These are phyloP conservation scores for Fistulinella cinereoalba DNA, from an alignment of 1,284 basidiomycete genomes.

Conservation along the genomic window DNA sequence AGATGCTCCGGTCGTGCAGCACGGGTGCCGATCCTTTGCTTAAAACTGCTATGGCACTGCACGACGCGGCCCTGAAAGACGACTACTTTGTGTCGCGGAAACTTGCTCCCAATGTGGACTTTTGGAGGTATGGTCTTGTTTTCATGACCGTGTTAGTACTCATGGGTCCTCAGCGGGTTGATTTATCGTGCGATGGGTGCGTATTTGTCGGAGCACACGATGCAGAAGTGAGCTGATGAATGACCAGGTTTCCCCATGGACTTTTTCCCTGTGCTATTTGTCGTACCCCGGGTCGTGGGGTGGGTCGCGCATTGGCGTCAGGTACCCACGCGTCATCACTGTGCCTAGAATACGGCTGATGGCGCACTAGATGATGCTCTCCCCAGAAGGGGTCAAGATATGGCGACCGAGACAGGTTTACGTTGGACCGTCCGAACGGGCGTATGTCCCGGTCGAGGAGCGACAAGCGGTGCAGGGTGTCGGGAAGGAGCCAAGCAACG, in stretches of 20 bases:
- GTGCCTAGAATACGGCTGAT: conserved; percentile 8
- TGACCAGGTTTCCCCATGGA: conserved; percentile 79
- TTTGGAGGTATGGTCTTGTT: conserved; percentile 50
- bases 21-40: conserved; percentile 81
- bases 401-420: conserved; percentile 88
- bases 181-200: conserved; percentile 87
- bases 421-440: conserved; percentile 67
- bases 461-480: conserved; percentile 53
- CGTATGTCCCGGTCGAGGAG: conserved; percentile 65
- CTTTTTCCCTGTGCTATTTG: conserved; percentile 89
- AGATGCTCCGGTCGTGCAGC: conserved; percentile 34
- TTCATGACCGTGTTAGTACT: not conserved
- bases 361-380: conserved; percentile 73
- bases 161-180: conserved; percentile 53
- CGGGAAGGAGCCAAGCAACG: conserved; percentile 59
- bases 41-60: conserved; percentile 83
- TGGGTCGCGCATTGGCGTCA: conserved; percentile 89
- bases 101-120: conserved; percentile 80
- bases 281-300: conserved; percentile 84
- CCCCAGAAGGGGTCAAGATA: conserved; percentile 83
- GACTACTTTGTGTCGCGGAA: conserved; percentile 79
- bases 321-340: conserved; percentile 33
- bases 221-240: not conserved
- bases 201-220: conserved; percentile 14
- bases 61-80: conserved; percentile 84